These are phyloP conservation scores for Ceratobasidium sp. DNA, from an alignment of 1,284 basidiomycete genomes.

Conservation along the genomic window DNA sequence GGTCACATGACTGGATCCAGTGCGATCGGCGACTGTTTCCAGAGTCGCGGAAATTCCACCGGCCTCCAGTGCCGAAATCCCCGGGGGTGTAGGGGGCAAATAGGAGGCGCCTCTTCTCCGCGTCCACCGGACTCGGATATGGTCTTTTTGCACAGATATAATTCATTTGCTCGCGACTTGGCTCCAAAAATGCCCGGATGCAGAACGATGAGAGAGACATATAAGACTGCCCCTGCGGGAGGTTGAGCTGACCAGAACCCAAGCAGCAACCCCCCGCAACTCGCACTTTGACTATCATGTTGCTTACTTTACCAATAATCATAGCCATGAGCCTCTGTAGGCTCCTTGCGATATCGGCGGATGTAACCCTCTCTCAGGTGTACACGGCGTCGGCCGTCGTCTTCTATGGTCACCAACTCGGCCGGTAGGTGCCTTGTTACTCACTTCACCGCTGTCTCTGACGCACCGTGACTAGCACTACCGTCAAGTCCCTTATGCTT, in stretches of 20 bases:
- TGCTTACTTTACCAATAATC: neutral
- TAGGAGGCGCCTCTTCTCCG: neutral
- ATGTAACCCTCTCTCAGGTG: neutral
- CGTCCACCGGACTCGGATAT: neutral
- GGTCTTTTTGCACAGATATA: neutral
- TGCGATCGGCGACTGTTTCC: no score
- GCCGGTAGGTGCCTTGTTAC: neutral
- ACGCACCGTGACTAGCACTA: neutral
- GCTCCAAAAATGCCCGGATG: constrained; percentile 1
- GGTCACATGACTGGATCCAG: no score
- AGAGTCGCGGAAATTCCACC: no score
- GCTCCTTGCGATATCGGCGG: neutral
- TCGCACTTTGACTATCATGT: neutral
- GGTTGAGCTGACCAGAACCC: neutral
- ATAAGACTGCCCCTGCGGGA: neutral
- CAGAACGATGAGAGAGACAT: neutral
- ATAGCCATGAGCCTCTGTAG: neutral
- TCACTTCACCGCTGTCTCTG: neutral
- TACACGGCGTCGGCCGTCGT: neutral
- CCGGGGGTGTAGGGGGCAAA: constrained; percentile 12
- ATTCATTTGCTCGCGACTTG: no score
- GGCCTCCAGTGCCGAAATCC: no score
- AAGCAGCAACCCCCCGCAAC: neutral
- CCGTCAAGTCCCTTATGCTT: neutral
- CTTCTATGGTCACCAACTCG: neutral